Evolutionary conservation across 2,329 filamentous ascomycete species (phyloP), one percentile per base, ranked within the genome.

Genomic region (Aspergillus awamori): DNA sequence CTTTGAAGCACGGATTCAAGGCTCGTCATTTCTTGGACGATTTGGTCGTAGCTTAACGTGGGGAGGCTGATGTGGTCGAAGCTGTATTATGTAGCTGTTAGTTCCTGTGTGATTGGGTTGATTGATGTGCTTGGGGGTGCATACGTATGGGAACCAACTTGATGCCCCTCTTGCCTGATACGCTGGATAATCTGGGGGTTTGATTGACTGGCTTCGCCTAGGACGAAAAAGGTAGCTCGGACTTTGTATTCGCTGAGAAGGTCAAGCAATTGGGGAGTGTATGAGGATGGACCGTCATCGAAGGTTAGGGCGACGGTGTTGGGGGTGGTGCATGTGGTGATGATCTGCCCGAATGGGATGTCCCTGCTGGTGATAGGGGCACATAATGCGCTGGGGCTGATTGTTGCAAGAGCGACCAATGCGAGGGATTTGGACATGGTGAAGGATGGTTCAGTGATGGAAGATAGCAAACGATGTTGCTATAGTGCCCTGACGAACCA

Each of bases 141-240:
- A 28, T 68, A 79, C 74, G 79, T 80, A 62, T 82, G 80, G n/a
- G 80, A 81, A 4, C 65, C 80, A 45, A 82, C 63, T 62, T 82
- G 80, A 61, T 82, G 80, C 0, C 79, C 79, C 47, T 78, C 76
- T 6, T 61, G 55, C 8, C 69, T 59, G 48, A 74, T 73, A 0
- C 76, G 69, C 38, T 67, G 64, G 2, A 73, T 63, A 7, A 75
- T 56, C 1, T 75, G 72, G 1, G 68, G 60, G 20, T 70, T 57
- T 8, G 62, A 57, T 6, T 68, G 57, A 24, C 53, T 45, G 36
- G 72, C 74, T n/a, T 73, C 68, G 10, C 80, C 80, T 20, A 75
- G 84, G 62, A 89, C 80, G 74, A 88, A 89, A 72, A 90, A 89
- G 6, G 87, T 89, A 13, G 85, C 87, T 63, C 82, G 85, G 36